Conservation (phyloP, 441 rosid species). For the Cnidoscolus chayamansa region DNA sequence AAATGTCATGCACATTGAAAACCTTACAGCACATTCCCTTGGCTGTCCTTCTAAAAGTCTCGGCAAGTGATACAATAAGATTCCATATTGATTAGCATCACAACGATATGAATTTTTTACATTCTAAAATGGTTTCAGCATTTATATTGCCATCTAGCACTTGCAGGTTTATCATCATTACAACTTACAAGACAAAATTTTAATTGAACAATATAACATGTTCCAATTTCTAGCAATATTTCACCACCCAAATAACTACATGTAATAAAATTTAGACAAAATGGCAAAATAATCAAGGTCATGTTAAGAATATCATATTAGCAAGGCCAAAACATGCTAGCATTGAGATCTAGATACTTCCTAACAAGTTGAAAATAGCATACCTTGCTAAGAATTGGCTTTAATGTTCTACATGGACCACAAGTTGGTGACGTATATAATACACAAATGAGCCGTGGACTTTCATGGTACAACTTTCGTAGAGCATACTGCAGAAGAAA, state of each 20-base stretch:
- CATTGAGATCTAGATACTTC: constrained; percentile 1
- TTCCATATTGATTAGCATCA: background rate
- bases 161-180: background rate
- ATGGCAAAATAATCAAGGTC: background rate
- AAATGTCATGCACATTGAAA: background rate
- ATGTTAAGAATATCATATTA: background rate
- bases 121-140: too few relatives aligned
- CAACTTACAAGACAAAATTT: background rate
- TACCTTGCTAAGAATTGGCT: constrained; percentile 97
- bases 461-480: constrained; percentile 91
- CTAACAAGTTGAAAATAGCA: background rate
- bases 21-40: background rate
- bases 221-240: background rate
- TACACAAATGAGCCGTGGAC: constrained; percentile 84
- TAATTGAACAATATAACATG: background rate
- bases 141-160: background rate
- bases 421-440: constrained; percentile 90
- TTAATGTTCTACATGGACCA: constrained; percentile 95
- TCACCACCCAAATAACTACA: background rate
- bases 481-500: constrained; percentile 64
- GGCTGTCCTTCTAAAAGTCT: background rate
- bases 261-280: background rate
- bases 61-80: background rate
- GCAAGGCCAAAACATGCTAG: background rate
- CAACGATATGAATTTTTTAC: too few relatives aligned